These are phyloP conservation scores for Usnea hakonensis DNA, from an alignment of 495 filamentous ascomycete species.

Conservation along the genomic window DNA sequence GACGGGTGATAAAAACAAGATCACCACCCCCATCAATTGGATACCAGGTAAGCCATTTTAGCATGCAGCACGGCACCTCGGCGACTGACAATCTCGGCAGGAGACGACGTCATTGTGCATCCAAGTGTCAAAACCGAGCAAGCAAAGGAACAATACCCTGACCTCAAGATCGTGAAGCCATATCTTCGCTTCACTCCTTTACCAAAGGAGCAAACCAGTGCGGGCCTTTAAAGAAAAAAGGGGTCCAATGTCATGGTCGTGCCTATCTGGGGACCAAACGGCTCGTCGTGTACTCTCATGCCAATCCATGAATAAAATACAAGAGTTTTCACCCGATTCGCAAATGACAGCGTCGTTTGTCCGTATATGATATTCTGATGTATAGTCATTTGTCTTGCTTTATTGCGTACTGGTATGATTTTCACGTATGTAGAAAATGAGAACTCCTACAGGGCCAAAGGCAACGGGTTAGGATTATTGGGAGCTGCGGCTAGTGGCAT, in stretches of 20 bases:
- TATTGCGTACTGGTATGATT: no score
- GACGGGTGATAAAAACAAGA: conserved; percentile 90
- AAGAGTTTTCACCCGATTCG: no score
- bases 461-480: no score
- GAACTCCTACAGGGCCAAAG: no score
- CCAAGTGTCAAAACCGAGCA: conserved; percentile 78
- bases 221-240: conserved; percentile 21
- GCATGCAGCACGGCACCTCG: neutral
- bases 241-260: neutral
- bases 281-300: no score
- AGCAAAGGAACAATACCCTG: conserved; percentile 83
- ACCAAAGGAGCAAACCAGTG: conserved; percentile 46
- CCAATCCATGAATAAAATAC: no score
- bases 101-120: conserved; percentile 94
- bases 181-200: conserved; percentile 69
- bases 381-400: no score
- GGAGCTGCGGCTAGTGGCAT: no score
- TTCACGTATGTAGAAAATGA: no score
- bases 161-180: conserved; percentile 90
- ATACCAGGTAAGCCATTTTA: conserved; percentile 39
- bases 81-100: conserved; percentile 23
- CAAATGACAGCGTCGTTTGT: no score
- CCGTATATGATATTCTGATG: no score
- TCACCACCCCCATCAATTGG: conserved; percentile 95
- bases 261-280: neutral